Evolutionary conservation across 495 filamentous ascomycete genomes (phyloP), one percentile per base, ranked within the genome.

Genomic region (Peziza echinospora): DNA sequence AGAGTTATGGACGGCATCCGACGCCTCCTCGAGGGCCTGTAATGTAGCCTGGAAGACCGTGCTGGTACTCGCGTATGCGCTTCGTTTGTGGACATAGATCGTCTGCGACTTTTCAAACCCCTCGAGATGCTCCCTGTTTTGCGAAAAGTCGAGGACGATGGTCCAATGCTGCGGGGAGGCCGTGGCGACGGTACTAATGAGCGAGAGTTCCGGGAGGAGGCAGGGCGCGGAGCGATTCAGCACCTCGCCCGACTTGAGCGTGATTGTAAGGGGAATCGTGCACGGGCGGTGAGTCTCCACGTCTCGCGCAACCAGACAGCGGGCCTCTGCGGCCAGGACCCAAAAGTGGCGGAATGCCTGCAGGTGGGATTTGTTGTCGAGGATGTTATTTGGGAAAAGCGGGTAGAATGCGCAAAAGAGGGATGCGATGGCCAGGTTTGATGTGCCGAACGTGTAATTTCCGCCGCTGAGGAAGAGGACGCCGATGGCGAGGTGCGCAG

Each of bases 311-410:
- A 99, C 70, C 4, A 96, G 69, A 58, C 89, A 96, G 43, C 89
- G 76, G 0, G 82, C 73, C 50, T 96, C 89, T 5, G 84, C 78
- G 5, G 91, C 89, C 8, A 99, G 70, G 11, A 92, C 85, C 89
- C 89, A 99, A 57, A 99, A 77, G 62, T 99, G 89, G 1, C 91
- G 78, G 68, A 96, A 92, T 5, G 89, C 89, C 68, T 99, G 89
- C 3, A 96, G 70, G 51, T 99, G 89, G 22, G 81, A 84, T 56
- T 78, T 81, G 57, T 93, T 94, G 65, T 96, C 89, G 43, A 89
- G 76, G 3, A 93, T 80, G 3, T 75, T 76, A 23, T 75, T 76
- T 2, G 89, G 89, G 60, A 87, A 96, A 21, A 94, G 69, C 0
- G 89, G 89, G 54, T 96, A 96, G 59, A 99, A 89, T 2, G 89